A percentile compares a stretch with the other conserved stretches of the same genome.
Conservation (phyloP, 148 eudicot genomes). For the Arbutus unedo region DNA sequence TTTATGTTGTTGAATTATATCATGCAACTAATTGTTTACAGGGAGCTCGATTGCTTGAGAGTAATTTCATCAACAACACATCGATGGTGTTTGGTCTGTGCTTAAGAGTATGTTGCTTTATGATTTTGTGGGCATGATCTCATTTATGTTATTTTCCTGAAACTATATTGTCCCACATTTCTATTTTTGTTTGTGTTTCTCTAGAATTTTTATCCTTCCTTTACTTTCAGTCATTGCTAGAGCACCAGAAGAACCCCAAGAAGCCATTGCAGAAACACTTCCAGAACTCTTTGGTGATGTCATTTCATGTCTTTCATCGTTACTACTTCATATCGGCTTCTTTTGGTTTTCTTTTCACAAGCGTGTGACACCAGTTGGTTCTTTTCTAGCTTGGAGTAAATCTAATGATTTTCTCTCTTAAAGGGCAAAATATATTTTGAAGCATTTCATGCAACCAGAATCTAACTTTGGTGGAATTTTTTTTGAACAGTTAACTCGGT, state of each 20-base stretch:
- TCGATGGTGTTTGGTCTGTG: slow-evolving; percentile 93
- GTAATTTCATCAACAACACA: slow-evolving; percentile 92
- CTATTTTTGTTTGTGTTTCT: neutral
- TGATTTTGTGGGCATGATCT: neutral
- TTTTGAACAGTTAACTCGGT: slow-evolving; percentile 64
- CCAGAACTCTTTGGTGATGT: slow-evolving; percentile 73
- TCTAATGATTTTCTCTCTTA: neutral
- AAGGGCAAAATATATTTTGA: neutral
- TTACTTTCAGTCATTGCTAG: slow-evolving; percentile 71
- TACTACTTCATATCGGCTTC: slow-evolving; percentile 1
- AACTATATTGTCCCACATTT: neutral
- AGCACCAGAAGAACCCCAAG: slow-evolving; percentile 90
- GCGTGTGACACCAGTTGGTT: neutral
- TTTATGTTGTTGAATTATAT: neutral
- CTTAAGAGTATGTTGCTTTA: slow-evolving; percentile 61
- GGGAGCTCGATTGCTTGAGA: slow-evolving; percentile 83
- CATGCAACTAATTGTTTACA: slow-evolving; percentile 33
- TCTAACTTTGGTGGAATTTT: slow-evolving; percentile 4
- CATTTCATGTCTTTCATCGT: slow-evolving; percentile 11
- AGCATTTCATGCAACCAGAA: neutral
- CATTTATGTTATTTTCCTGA: neutral
- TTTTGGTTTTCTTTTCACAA: neutral
- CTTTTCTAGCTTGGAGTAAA: neutral
- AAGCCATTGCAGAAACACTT: slow-evolving; percentile 88
- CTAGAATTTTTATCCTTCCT: neutral